Evolutionary conservation across 805 yeast species (phyloP).

Genomic region (Saccharomycopsis oosterbeekiorum): DNA sequence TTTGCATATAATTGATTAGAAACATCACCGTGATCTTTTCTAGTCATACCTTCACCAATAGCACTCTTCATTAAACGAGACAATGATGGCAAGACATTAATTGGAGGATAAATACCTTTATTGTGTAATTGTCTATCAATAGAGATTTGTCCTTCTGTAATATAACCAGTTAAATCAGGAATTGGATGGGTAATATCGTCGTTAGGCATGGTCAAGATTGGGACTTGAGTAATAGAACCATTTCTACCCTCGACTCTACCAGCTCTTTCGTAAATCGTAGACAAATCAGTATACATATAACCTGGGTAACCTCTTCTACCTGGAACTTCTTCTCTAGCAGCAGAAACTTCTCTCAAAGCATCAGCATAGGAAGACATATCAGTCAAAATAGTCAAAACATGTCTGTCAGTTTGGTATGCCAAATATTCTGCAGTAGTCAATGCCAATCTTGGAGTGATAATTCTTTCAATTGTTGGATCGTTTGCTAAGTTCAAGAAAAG

Average conservation of each 20-base stretch:
- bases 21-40: constrained; percentile 99
- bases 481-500: constrained; percentile 95
- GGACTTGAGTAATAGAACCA: constrained; percentile 98
- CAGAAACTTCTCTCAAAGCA: constrained; percentile 98
- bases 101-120: constrained; percentile 98
- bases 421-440: constrained; percentile 96
- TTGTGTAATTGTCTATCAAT: constrained; percentile 93
- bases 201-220: constrained; percentile 98
- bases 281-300: constrained; percentile 99
- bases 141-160: constrained; percentile 97
- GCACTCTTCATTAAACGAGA: constrained; percentile 99
- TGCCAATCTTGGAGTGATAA: constrained; percentile 97
- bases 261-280: constrained; percentile 98
- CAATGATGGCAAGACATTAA: constrained; percentile 93
- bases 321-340: constrained; percentile 99
- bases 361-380: constrained; percentile 99
- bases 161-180: constrained; percentile 99
- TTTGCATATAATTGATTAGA: constrained; percentile 98
- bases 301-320: constrained; percentile 99
- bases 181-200: constrained; percentile 99
- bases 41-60: constrained; percentile 99
- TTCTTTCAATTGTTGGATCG: constrained; percentile 99
- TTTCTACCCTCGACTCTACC: constrained; percentile 99
- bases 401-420: constrained; percentile 99
- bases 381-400: constrained; percentile 92